Base-by-base conservation (phyloP, 371 early-diverging fungal genomes). In the Rhizopus delemar region DNA sequence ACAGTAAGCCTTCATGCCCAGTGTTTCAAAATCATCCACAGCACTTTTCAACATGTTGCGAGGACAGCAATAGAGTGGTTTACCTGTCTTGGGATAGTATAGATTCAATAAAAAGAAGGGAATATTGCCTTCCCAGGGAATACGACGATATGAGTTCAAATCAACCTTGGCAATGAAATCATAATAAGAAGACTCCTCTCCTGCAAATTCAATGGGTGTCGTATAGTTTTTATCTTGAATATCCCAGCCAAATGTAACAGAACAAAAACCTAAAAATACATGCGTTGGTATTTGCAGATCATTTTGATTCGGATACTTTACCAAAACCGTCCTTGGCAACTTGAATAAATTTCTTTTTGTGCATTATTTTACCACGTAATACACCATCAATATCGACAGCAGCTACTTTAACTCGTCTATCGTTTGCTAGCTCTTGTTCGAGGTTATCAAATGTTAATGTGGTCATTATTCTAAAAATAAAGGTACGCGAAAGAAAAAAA, bases 241-340 rank as follows among this genome's bases (percentile, higher is more conserved):
- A 64, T 93, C 93, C 94, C 92, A 93, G 7, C 89, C 91, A 73
- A 89, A 91, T n/a, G 90, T 69, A n/a, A 92, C 88, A 9, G 85
- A 86, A 66, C 93, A 91, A 61, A 92, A 93, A 0, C 89, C 91
- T 90, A 51, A 12, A 12, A 11, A 29, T 5, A 15, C 11, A 28
- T 28, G 15, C 12, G 3, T 54, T 12, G 33, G 33, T 28, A 5
- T 35, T 5, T n/a, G 7, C 15, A 31, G 16, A 46, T 41, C 29
- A 46, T 56, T 49, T 28, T 9, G 15, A 32, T 53, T 13, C 3
- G 29, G 4, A n/a, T 38, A 16, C 58, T 60, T 54, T 80, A 82
- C 93, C 93, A 68, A 93, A 89, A 5, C 91, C 91, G 53, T 76
- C 75, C 41, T 87, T 71, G n/a, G 85, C 64, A 7, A 80, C 56